Evolutionary conservation across 371 early-diverging fungal species (phyloP), one percentile per base, ranked within the genome.

Genomic region (Conidiobolus incongruus): DNA sequence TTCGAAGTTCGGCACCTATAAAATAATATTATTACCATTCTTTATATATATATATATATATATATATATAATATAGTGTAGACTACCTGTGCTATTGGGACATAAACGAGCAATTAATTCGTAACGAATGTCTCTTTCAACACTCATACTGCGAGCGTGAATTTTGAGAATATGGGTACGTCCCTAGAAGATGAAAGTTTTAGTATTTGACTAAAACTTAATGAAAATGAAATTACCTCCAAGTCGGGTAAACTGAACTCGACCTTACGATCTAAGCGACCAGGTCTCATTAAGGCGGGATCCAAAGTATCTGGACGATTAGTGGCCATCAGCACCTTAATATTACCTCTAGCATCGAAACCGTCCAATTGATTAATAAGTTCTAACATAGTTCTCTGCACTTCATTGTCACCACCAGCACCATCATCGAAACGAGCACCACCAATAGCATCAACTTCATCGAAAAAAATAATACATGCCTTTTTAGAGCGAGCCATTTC

Each of bases 401-500:
- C 99, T 62, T 99, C 99, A 54, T 98, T 98, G 61, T 98, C 98
- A 38, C 95, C 99, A 45, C 95, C 94, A 29, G 92, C 81, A 40
- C 90, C 86, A 53, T 99, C 98, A 60, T 94, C 97, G 58, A 88
- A 86, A 55, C 99, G 81, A 20, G 96, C 92, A 33, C 88, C 96
- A 59, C 99, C 99, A 61, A 99, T 96, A 22, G 99, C 98, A 62
- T 99, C 99, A 30, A 99, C 84, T 69, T 99, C 99, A 61, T 99
- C 99, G 73, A 99, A 98, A 60, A 99, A 99, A 45, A 99, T 98
- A 55, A 99, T 98, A 54, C 96, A 97, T 3, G 99, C 97, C 52
- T 83, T 98, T 70, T 95, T 96, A 45, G 81, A 71, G 61, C 94
- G 79, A 24, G 99, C 99, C 88, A 99, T 92, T 50, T 93, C 94